Evolutionary conservation across 2,329 filamentous ascomycete genomes (phyloP).

Genomic region (Neopestalotiopsis clavispora): DNA sequence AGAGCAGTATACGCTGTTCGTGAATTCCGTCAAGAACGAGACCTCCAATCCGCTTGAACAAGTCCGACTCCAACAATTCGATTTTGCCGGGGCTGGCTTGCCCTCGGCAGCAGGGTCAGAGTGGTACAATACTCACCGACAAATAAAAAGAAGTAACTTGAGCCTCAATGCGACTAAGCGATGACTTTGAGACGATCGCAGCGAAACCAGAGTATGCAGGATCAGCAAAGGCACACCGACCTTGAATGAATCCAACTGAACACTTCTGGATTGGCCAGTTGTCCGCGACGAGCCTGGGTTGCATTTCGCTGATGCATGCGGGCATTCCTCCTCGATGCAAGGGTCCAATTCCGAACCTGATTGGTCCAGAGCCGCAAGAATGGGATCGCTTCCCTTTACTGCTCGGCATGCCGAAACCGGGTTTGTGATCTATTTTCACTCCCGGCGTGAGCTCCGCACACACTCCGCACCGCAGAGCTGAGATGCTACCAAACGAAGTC

Average conservation of each 20-base stretch:
- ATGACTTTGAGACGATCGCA: neutral
- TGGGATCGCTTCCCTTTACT: neutral
- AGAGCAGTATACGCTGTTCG: neutral
- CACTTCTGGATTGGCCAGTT: neutral
- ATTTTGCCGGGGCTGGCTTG: too few relatives aligned
- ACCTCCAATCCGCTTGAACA: too few relatives aligned
- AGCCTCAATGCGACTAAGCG: neutral
- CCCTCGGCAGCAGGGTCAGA: too few relatives aligned
- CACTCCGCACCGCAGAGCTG: neutral
- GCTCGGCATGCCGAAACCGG: neutral
- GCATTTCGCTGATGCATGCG: neutral
- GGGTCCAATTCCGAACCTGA: neutral
- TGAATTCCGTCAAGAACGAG: too few relatives aligned
- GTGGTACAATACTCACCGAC: neutral
- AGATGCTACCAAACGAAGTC: neutral
- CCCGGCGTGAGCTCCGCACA: neutral
- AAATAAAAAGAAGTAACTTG: neutral
- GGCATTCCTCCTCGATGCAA: neutral
- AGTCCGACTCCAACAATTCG: too few relatives aligned
- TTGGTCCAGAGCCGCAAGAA: neutral
- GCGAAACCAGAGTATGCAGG: neutral
- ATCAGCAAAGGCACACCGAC: slow-evolving; percentile 7
- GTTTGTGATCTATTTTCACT: neutral
- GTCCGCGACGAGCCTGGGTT: neutral
- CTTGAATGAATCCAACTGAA: neutral